Base-by-base conservation (phyloP, 192 early-diverging fungal species). In the Tieghemiomyces parasiticus region DNA sequence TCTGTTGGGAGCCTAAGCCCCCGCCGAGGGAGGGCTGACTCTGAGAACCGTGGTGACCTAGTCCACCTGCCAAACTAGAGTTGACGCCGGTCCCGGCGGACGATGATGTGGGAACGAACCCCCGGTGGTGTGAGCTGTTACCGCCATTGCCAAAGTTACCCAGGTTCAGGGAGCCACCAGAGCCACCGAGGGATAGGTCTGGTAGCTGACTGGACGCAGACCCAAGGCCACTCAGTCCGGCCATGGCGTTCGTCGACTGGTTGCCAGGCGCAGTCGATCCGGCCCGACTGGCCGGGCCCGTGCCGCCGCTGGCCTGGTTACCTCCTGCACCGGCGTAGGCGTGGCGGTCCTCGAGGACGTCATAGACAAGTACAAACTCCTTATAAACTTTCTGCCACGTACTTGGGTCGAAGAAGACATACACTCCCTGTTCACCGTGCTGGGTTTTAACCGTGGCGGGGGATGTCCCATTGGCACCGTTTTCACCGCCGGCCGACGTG, bases 321-420 rank as follows among this genome's bases (percentile, higher is more conserved):
- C 14, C 24, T 28, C 14, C 24, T 28, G 2, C 50, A 28, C 24
- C 2, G 22, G 16, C 0, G 26, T 24, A 52, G 26, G 50, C 50
- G 26, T 52, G 50, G 48, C 63, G 74, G 60, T 96, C 94, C 70
- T 97, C 96, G 59, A 99, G 70, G 29, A 83, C 72, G 63, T 97
- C 92, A 69, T 87, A 94, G 49, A 85, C 67, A 1, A 96, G 71
- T 61, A 91, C 74, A 68, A 80, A 89, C 47, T 99, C 94, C 73
- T 89, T 86, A 66, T 89, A 90, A 47, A 93, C 82, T 62, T 83
- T 85, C 61, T 86, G 80, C 93, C 93, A 99, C 38, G 76, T 78
- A 24, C 70, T 78, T 19, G 92, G 91, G 63, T 97, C 96, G 68
- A 97, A 99, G 62, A 96, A 93, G 35, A 91, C 72, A 69, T 87